Evolutionary conservation across 768 basidiomycete genomes (phyloP).

Genomic region (Amanita pseudoporphyria): DNA sequence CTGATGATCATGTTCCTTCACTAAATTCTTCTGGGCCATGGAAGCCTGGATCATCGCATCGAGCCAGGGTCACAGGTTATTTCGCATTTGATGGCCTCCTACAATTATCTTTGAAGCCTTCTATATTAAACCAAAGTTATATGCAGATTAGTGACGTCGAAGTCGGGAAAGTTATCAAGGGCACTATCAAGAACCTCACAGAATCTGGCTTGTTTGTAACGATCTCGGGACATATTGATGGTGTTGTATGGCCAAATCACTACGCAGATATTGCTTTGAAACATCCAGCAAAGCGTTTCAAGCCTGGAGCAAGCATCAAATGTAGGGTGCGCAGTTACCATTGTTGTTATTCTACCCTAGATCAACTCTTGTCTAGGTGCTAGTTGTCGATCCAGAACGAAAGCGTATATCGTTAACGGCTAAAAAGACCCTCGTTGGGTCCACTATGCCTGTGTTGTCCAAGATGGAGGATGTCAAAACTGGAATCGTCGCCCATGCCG

Average conservation of each 20-base stretch:
- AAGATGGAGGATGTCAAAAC: constrained; percentile 55
- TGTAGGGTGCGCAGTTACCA: constrained; percentile 52
- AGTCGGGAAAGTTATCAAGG: constrained; percentile 82
- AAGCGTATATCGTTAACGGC: constrained; percentile 81
- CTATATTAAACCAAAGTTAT: constrained; percentile 79
- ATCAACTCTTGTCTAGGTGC: constrained; percentile 39
- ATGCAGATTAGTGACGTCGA: constrained; percentile 72
- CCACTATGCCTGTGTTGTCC: constrained; percentile 61
- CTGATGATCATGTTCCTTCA: constrained; percentile 84
- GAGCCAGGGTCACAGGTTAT: constrained; percentile 81
- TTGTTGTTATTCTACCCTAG: constrained; percentile 5
- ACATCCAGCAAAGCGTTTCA: constrained; percentile 88
- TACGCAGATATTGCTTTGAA: constrained; percentile 94
- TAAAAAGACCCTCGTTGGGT: constrained; percentile 84
- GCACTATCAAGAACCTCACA: constrained; percentile 78
- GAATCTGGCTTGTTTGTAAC: constrained; percentile 79
- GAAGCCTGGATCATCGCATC: constrained; percentile 71
- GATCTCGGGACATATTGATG: constrained; percentile 81
- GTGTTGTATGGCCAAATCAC: constrained; percentile 89
- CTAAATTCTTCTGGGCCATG: constrained; percentile 72
- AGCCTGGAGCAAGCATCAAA: constrained; percentile 71
- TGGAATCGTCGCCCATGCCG: constrained; percentile 70
- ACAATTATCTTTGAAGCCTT: constrained; percentile 78
- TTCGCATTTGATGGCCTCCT: constrained; percentile 81
- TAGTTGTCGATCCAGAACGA: constrained; percentile 71